phyloP scores from a whole-genome alignment of 345 rosid species.

The Gossypium rotundifolium region DNA sequence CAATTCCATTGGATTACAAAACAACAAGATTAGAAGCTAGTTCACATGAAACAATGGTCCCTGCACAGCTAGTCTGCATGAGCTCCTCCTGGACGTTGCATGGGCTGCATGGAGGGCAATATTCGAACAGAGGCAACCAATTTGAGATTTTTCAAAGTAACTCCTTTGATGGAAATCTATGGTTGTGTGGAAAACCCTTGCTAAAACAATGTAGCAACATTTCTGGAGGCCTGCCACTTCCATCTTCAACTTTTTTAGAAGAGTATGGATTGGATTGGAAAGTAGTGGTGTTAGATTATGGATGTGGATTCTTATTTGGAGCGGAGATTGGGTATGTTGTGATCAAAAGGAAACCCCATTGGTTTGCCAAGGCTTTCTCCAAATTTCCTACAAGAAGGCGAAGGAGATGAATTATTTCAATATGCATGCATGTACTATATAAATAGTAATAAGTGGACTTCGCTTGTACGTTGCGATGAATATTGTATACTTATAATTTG shows the following conservation, averaged over 20 bases:
- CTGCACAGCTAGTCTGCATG: no score
- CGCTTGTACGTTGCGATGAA: no score
- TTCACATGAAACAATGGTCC: no score
- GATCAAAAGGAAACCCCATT: not conserved
- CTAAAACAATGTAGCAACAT: not conserved
- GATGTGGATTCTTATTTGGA: slow-evolving; percentile 14
- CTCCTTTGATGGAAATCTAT: not conserved
- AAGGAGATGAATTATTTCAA: not conserved
- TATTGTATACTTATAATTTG: no score
- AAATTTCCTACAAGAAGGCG: not conserved
- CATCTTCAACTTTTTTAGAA: not conserved
- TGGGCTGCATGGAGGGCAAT: no score
- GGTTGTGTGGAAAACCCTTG: not conserved
- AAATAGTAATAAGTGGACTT: no score
- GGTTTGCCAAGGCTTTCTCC: slow-evolving; percentile 10
- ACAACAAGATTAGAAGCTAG: no score
- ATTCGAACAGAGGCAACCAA: not conserved
- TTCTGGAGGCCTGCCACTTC: not conserved
- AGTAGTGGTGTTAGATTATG: slow-evolving; percentile 10
- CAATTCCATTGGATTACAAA: no score
- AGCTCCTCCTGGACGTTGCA: no score
- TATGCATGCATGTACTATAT: no score
- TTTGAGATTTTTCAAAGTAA: not conserved
- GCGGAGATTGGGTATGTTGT: slow-evolving; percentile 3
- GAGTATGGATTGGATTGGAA: slow-evolving; percentile 7